These are phyloP conservation scores for Basidioascus undulatus DNA, from an alignment of 768 basidiomycete species.

Conservation along the genomic window DNA sequence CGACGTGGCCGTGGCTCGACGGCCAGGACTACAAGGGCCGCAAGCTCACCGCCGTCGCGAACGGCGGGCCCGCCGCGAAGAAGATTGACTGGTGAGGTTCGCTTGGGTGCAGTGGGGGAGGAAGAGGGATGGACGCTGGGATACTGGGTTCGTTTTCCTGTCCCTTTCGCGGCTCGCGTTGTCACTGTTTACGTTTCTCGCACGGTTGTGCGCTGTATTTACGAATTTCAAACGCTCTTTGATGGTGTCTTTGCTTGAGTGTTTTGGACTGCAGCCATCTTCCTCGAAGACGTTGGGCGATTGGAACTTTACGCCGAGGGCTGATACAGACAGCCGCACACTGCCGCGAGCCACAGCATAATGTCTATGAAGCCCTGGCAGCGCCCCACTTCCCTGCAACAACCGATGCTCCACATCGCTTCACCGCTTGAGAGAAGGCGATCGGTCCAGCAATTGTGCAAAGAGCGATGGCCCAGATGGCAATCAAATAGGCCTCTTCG, in stretches of 20 bases:
- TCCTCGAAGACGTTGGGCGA: slow-evolving; percentile 1
- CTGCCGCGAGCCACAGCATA: too few relatives aligned
- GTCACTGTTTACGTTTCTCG: background rate
- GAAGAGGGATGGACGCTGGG: background rate
- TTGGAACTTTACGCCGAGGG: too few relatives aligned
- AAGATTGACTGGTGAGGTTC: slow-evolving; percentile 19
- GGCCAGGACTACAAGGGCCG: slow-evolving; percentile 68
- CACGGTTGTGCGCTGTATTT: too few relatives aligned
- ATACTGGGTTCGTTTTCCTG: background rate
- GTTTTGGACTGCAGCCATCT: too few relatives aligned
- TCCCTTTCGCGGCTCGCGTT: background rate
- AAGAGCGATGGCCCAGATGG: slow-evolving; percentile 32
- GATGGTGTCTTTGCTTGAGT: slow-evolving; percentile 3
- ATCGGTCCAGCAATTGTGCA: slow-evolving; percentile 30
- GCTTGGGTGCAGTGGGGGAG: background rate
- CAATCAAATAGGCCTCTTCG: slow-evolving; percentile 29
- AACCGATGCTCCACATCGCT: background rate
- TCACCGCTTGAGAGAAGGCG: slow-evolving; percentile 8
- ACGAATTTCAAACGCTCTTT: too few relatives aligned
- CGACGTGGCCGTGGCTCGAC: slow-evolving; percentile 85
- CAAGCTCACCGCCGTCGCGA: slow-evolving; percentile 21
- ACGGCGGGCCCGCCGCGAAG: slow-evolving; percentile 12
- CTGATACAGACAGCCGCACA: too few relatives aligned
- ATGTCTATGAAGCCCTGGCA: background rate
- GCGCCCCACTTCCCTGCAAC: background rate